Conservation (phyloP, 495 filamentous ascomycete genomes). For the Penicillium cosmopolitanum region DNA sequence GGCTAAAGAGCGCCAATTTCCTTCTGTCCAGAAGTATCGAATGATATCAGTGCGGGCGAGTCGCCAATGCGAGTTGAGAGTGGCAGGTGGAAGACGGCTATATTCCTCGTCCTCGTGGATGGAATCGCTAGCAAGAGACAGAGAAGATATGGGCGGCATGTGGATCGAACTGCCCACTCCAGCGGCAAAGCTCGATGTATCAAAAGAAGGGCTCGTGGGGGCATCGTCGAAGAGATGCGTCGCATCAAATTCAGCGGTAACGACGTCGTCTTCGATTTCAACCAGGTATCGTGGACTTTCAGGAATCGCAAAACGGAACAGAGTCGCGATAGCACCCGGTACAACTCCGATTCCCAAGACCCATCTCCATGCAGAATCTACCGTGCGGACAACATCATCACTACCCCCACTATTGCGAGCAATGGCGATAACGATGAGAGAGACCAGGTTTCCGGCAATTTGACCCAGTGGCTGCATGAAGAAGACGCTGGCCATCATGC, state of each 20-base stretch:
- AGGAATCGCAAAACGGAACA: constrained; percentile 63
- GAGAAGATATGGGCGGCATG: constrained; percentile 25
- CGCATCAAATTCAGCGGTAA: constrained; percentile 51
- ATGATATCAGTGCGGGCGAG: constrained; percentile 45
- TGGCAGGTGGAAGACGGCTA: constrained; percentile 35
- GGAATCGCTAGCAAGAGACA: constrained; percentile 36
- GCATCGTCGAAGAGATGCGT: constrained; percentile 42
- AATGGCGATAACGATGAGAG: constrained; percentile 48
- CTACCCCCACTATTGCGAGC: constrained; percentile 31
- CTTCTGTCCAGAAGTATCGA: constrained; percentile 53
- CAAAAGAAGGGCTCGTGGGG: constrained; percentile 17
- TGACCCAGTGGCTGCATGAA: constrained; percentile 69
- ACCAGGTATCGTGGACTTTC: constrained; percentile 62
- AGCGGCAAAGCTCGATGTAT: constrained; percentile 14
- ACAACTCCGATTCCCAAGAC: constrained; percentile 63
- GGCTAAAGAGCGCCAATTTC: constrained; percentile 55
- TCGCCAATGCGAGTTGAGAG: constrained; percentile 49
- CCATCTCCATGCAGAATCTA: constrained; percentile 61
- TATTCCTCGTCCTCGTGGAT: constrained; percentile 30
- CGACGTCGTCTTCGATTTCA: constrained; percentile 53
- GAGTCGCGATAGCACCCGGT: constrained; percentile 61
- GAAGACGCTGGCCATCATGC: constrained; percentile 70
- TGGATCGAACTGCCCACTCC: constrained; percentile 24
- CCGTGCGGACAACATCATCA: constrained; percentile 39
- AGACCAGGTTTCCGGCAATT: constrained; percentile 60